Base-by-base conservation (phyloP, 2,329 filamentous ascomycete genomes). In the Sporothrix pallida region DNA sequence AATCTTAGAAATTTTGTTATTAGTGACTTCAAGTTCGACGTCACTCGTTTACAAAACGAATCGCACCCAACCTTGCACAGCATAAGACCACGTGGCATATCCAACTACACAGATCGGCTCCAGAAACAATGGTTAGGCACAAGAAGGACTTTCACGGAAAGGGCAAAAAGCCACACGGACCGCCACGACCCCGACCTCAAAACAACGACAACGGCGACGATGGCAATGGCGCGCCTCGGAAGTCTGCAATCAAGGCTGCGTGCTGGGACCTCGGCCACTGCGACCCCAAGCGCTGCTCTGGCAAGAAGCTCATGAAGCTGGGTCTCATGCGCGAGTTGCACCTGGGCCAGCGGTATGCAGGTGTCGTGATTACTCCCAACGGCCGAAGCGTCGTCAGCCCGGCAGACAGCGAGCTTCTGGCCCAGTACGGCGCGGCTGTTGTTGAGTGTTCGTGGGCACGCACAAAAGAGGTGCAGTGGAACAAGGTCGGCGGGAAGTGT, bases 221-320 rank as follows among this genome's bases (percentile, higher is more conserved):
- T 77, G 77, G 81, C 76, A 56, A 26, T 23, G 73, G 44, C 12
- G 70, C 56, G 74, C 48, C 70, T 77, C 65, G 75, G 79, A 73
- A 74, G 79, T 68, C 88, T 78, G 80, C 84, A 26, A 98, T 95
- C 88, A 97, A 97, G 83, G 95, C 96, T 68, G 96, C 95, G 74
- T 98, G 95, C 82, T 99, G 96, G 96, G 96, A 99, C 80, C 87
- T 99, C 48, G 95, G 95, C 75, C 96, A 99, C 84, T 99, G 96
- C 85, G 96, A 99, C 80, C 94, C 95, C 9, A 98, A 98, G 83
- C 88, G 95, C 78, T 99, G 96, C 83, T 98, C 95, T 0, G 96
- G 96, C 46, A 99, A 99, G 85, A 91, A 93, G 76, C 88, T 99
- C 48, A 97, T 99, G 88, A 91, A 92, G 76, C 88, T 97, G 72